Base-by-base conservation (phyloP, 1,284 basidiomycete species). In the Dichomitus squalens region DNA sequence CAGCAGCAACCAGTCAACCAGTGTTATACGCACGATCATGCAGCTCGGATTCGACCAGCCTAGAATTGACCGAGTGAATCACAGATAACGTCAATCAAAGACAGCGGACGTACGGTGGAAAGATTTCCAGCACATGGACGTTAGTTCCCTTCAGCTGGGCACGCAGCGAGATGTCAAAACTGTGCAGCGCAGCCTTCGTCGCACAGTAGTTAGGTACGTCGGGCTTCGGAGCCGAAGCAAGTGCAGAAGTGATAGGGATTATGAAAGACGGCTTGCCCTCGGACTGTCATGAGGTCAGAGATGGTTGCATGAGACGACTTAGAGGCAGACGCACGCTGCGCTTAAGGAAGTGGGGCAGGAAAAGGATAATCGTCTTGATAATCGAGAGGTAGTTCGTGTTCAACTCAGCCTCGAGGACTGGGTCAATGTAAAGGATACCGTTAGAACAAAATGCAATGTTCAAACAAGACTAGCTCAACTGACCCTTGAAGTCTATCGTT, bases 101-200 rank as follows among this genome's bases (percentile, higher is more conserved):
- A 43, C 16, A 12, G 14, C 2, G 27, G 12, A 76, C 83, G 68
- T 62, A 86, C 79, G 86, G 86, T 20, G 85, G 86, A 7, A 85
- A 70, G 20, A 87, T 79, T 65, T 88, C 86, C 40, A 84, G 72
- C 4, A 88, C 78, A 53, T 80, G 73, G 21, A 88, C 74, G 25
- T 82, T 80, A 7, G 80, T 83, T 14, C 74, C 75, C 48, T 74
- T 66, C 12, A 87, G 72, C 63, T 84, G 81, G 2, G 68, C 67
- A 49, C 79, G 73, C 23, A 88, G 73, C 2, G 81, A 79, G 23
- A 80, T 70, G 16, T 75, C 74, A 55, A 85, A 76, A 55, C 79
- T 83, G 63, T 82, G 84, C n/a, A 88, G 63, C 2, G 85, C 85
- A 5, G 85, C 84, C 68, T 88, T 87, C 2, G 80, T 79, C 2